Evolutionary conservation across 2,329 filamentous ascomycete species (phyloP).

Genomic region (Hypomyces rosellus): DNA sequence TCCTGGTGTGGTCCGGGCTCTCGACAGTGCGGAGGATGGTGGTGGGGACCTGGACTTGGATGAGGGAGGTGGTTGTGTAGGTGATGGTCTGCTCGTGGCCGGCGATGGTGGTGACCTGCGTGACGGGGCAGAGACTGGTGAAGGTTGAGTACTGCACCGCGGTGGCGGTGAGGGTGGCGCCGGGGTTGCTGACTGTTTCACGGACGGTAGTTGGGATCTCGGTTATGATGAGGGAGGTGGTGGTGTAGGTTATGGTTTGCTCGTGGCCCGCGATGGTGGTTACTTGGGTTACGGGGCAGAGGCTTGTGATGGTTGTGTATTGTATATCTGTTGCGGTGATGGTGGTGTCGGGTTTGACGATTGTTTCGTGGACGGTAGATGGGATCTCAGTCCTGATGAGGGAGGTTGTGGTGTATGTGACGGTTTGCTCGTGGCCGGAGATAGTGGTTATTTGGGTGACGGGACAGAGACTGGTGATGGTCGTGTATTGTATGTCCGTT

Average conservation of each 20-base stretch:
- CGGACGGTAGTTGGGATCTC: slow-evolving; percentile 14
- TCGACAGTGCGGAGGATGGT: no score
- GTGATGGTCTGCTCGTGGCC: slow-evolving; percentile 29
- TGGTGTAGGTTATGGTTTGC: slow-evolving; percentile 21
- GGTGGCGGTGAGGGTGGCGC: slow-evolving; percentile 20
- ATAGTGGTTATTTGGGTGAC: slow-evolving; percentile 39
- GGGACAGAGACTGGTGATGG: slow-evolving; percentile 38
- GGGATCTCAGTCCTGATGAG: slow-evolving; percentile 23
- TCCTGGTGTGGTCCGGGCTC: no score
- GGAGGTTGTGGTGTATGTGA: slow-evolving; percentile 19
- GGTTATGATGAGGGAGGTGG: slow-evolving; percentile 19
- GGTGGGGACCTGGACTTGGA: slow-evolving; percentile 21
- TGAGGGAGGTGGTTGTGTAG: slow-evolving; percentile 18
- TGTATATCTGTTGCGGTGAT: slow-evolving; percentile 27
- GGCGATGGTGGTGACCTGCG: slow-evolving; percentile 36
- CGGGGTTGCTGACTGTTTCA: no score
- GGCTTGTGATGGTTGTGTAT: slow-evolving; percentile 37
- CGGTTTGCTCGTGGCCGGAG: slow-evolving; percentile 29
- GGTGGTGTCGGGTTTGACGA: slow-evolving; percentile 26
- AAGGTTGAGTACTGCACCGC: slow-evolving; percentile 33
- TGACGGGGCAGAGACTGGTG: slow-evolving; percentile 39
- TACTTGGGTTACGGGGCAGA: slow-evolving; percentile 40
- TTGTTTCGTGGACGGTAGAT: slow-evolving; percentile 24
- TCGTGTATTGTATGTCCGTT: slow-evolving; percentile 32
- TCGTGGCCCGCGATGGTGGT: slow-evolving; percentile 36